phyloP scores from a whole-genome alignment of 495 filamentous ascomycete genomes.

The Thozetella sp. region DNA sequence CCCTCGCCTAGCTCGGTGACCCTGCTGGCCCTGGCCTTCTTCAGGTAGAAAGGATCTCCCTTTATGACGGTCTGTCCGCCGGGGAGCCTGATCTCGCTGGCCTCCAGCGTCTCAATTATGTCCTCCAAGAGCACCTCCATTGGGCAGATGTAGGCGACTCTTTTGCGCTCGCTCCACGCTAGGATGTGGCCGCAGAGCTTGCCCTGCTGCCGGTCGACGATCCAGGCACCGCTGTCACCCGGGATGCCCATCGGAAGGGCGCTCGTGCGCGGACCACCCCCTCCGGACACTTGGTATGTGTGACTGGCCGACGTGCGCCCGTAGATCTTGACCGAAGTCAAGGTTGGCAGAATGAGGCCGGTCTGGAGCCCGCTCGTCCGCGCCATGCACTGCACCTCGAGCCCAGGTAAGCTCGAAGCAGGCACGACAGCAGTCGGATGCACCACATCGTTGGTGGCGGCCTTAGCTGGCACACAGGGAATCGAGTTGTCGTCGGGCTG shows the following conservation, averaged over 20 bases:
- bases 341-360: conserved; percentile 71
- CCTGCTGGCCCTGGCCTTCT: background rate
- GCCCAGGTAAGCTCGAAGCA: conserved; percentile 57
- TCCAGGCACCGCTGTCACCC: conserved; percentile 92
- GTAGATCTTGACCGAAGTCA: conserved; percentile 81
- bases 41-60: background rate
- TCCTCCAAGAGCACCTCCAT: conserved; percentile 91
- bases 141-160: conserved; percentile 85
- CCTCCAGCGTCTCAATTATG: conserved; percentile 74
- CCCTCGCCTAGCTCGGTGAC: background rate
- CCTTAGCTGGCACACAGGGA: conserved; percentile 47
- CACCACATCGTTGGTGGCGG: conserved; percentile 27
- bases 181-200: conserved; percentile 87
- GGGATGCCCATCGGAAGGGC: conserved; percentile 59
- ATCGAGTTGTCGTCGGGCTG: conserved; percentile 70
- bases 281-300: conserved; percentile 69
- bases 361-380: conserved; percentile 83
- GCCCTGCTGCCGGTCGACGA: conserved; percentile 80
- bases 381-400: conserved; percentile 87
- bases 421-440: conserved; percentile 45
- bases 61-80: conserved; percentile 32
- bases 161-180: conserved; percentile 76
- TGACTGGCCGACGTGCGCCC: conserved; percentile 79
- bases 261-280: background rate
- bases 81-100: conserved; percentile 53